Evolutionary conservation across 805 yeast species (phyloP).

Genomic region (Ogataea glucozyma): DNA sequence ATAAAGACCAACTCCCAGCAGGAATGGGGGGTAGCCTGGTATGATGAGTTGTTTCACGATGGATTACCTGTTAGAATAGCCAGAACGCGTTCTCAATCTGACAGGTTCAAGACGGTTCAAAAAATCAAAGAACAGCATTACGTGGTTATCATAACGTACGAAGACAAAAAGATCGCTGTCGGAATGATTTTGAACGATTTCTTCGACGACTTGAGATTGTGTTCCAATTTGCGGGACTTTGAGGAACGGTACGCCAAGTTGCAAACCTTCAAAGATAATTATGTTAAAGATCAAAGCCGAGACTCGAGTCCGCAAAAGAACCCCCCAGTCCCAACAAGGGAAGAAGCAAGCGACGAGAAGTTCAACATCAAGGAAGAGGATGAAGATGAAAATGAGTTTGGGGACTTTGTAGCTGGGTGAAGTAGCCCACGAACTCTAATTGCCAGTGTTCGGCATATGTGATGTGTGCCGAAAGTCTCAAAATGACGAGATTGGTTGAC

Average conservation of each 20-base stretch:
- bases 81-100: constrained; percentile 9
- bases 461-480: no score
- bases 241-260: constrained; percentile 23
- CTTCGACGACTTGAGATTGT: constrained; percentile 28
- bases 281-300: constrained; percentile 2
- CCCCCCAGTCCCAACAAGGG: background rate
- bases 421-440: no score
- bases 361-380: constrained; percentile 14
- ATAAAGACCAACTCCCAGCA: constrained; percentile 14
- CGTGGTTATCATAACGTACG: constrained; percentile 22
- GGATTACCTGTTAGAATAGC: constrained; percentile 16
- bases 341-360: constrained; percentile 3
- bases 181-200: constrained; percentile 31
- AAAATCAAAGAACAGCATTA: constrained; percentile 25
- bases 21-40: constrained; percentile 21
- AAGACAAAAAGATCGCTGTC: constrained; percentile 21
- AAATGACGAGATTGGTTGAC: no score
- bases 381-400: constrained; percentile 29
- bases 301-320: background rate
- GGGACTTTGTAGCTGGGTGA: constrained; percentile 31
- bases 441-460: no score
- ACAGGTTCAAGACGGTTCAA: constrained; percentile 25
- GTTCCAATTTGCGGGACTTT: constrained; percentile 20
- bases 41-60: constrained; percentile 12
- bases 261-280: constrained; percentile 14